Evolutionary conservation across 2,329 filamentous ascomycete genomes (phyloP), one percentile per base, ranked within the genome.

Genomic region (Aspergillus novofumigatus): DNA sequence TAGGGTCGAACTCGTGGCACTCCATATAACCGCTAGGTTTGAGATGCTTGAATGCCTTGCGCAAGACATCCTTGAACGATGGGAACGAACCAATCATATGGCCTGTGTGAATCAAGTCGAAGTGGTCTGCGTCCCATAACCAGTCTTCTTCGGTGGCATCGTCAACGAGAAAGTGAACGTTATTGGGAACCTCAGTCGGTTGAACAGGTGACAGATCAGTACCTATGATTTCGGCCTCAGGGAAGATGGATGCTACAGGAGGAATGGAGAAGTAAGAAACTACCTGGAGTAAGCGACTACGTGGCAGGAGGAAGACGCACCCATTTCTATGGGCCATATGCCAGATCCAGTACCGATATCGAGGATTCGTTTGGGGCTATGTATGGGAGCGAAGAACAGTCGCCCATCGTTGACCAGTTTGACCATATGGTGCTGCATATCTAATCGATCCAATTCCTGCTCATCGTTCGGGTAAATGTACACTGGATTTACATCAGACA

Each of bases 131-230:
- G 4, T 78, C 74, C 73, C 83, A 67, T 73, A 82, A 74, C 84
- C 84, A 86, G 55, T 88, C 81, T 1, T 79, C 76, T 66, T 86
- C 83, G 3, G 81, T 79, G 67, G 80, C 80, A 65, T 92, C 88
- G 67, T 91, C 88, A 49, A 92, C 81, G 59, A 85, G 85, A 62
- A 92, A 92, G 60, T 85, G 83, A 14, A 91, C 86, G 60, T 92
- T 92, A 20, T 83, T 82, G 0, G 89, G 88, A 0, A 91, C 86
- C 50, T 82, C 78, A 4, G 75, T 75, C 2, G 86, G 86, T 66
- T 90, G 87, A 26, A 89, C 85, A 1, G 86, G 86, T 1, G 86
- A 88, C 5, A 90, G 77, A 65, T 90, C 87, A 8, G 83, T 87
- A 32, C 85, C 87, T 51, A 81, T 80, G 29, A 90, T 78, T 59